Evolutionary conservation across 306 rosid genomes (phyloP).

Genomic region (Begonia masoniana): DNA sequence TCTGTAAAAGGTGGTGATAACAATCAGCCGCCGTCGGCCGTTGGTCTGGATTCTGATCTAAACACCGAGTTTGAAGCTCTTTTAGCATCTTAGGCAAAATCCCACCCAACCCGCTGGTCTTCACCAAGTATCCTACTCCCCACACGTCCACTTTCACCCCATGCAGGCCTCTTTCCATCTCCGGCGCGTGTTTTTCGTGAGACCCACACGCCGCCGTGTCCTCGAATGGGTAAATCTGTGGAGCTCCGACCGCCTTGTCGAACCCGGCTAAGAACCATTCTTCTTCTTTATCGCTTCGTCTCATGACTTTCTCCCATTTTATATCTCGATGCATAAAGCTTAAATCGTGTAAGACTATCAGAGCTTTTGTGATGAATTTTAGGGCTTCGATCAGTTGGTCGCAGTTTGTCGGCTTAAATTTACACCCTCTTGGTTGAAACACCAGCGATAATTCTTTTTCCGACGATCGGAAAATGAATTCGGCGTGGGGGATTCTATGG

Average conservation of each 20-base stretch:
- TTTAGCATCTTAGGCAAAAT: constrained; percentile 70
- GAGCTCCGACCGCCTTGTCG: constrained; percentile 74
- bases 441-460: constrained; percentile 40
- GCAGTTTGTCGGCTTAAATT: constrained; percentile 28
- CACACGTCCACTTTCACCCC: constrained; percentile 94
- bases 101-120: constrained; percentile 43
- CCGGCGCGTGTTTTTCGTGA: constrained; percentile 47
- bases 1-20: constrained; percentile 89
- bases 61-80: constrained; percentile 68
- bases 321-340: constrained; percentile 88
- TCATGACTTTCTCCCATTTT: constrained; percentile 70
- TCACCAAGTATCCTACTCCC: constrained; percentile 72
- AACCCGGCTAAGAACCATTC: constrained; percentile 87
- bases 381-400: constrained; percentile 65
- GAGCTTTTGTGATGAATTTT: constrained; percentile 66
- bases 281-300: constrained; percentile 26
- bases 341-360: constrained; percentile 78
- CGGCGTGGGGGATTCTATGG: constrained; percentile 76
- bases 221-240: constrained; percentile 44
- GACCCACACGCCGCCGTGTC: constrained; percentile 26
- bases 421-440: constrained; percentile 67
- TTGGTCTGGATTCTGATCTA: constrained; percentile 79
- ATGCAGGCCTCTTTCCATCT: constrained; percentile 80
- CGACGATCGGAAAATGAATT: constrained; percentile 17
- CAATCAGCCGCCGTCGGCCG: constrained; percentile 97